These are phyloP conservation scores for Talaromyces sp. DNA, from an alignment of 2,329 filamentous ascomycete genomes.

Conservation along the genomic window DNA sequence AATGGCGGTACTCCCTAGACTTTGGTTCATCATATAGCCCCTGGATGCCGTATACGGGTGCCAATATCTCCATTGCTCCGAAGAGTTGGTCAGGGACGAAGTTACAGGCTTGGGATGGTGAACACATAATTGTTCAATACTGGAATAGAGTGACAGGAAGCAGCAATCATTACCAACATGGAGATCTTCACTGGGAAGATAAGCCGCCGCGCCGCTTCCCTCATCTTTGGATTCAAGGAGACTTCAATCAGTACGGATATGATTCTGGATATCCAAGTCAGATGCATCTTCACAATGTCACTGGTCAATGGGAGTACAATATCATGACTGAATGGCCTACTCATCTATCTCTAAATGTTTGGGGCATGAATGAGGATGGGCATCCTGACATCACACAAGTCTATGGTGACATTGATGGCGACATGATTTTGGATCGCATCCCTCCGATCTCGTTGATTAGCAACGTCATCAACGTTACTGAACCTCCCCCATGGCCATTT, in stretches of 20 bases:
- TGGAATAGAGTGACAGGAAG: conserved; percentile 52
- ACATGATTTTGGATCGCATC: conserved; percentile 53
- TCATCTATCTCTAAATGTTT: conserved; percentile 54
- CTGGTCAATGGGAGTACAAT: conserved; percentile 49
- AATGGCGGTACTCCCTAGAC: conserved; percentile 54
- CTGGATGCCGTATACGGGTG: conserved; percentile 49
- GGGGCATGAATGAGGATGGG: conserved; percentile 57
- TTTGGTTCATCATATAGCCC: conserved; percentile 54
- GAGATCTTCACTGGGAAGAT: conserved; percentile 42
- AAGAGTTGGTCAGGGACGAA: conserved; percentile 51
- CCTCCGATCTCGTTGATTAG: conserved; percentile 50
- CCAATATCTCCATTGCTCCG: conserved; percentile 39
- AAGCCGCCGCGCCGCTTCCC: conserved; percentile 47
- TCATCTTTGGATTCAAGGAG: conserved; percentile 53
- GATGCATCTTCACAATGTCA: conserved; percentile 40
- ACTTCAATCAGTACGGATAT: conserved; percentile 56
- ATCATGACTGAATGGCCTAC: conserved; percentile 58
- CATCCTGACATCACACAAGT: conserved; percentile 52
- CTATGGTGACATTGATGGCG: conserved; percentile 55
- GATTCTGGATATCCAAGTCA: conserved; percentile 50
- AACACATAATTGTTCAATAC: conserved; percentile 58
- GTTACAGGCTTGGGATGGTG: conserved; percentile 51
- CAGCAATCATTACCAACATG: conserved; percentile 52
- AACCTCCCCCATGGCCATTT: conserved; percentile 47
- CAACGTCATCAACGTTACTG: conserved; percentile 52